Evolutionary conservation across 805 yeast species (phyloP).

Genomic region (Kuraishia piskuri): DNA sequence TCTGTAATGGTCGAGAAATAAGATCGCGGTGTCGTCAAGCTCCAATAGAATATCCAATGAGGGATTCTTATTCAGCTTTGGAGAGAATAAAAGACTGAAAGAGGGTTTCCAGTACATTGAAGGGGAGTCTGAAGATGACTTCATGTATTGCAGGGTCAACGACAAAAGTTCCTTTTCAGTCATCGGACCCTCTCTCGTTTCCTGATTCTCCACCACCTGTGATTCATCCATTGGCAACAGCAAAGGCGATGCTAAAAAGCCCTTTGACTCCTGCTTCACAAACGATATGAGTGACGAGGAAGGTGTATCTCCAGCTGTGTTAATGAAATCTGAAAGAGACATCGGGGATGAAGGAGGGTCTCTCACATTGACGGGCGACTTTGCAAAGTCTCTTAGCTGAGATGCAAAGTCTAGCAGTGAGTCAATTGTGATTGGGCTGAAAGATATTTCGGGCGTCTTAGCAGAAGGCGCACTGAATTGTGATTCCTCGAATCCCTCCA

Average conservation of each 20-base stretch:
- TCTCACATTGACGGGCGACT: neutral
- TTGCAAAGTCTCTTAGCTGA: neutral
- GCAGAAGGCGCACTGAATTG: neutral
- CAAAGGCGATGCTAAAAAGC: neutral
- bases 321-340: neutral
- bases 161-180: conserved; percentile 16
- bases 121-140: conserved; percentile 10
- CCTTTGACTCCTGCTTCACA: neutral
- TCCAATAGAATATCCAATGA: conserved; percentile 15
- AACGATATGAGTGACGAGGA: neutral
- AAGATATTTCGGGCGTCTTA: neutral
- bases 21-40: conserved; percentile 33
- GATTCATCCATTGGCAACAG: conserved; percentile 26
- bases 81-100: conserved; percentile 16
- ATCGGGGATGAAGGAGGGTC: neutral
- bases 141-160: conserved; percentile 9
- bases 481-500: neutral
- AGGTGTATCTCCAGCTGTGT: neutral
- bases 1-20: conserved; percentile 41
- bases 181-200: conserved; percentile 7
- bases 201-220: conserved; percentile 21
- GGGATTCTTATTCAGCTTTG: conserved; percentile 13
- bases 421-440: neutral
- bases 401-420: neutral
- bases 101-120: conserved; percentile 18